Base-by-base conservation (phyloP, 805 yeast species). In the Wickerhamomyces chambardii region DNA sequence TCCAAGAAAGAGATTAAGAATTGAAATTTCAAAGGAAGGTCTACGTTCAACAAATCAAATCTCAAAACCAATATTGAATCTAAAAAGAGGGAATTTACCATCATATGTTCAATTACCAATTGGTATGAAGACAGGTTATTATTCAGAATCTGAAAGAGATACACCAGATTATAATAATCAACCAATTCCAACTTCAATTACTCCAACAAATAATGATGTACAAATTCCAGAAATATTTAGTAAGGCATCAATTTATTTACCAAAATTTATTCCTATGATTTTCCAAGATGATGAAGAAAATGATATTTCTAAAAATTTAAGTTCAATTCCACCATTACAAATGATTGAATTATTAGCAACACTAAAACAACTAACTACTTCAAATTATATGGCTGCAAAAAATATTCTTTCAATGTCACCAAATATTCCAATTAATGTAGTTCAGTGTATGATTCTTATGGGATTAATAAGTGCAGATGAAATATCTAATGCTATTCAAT, bases 391-490 rank as follows among this genome's bases (percentile, higher is more conserved):
- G 26, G 55, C 80, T 41, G 78, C 77, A 17, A 64, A 70, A 36
- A 70, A 69, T 38, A 63, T 80, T 38, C 63, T 75, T 46, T 64
- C 63, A 36, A 59, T 71, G 46, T 59, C 75, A 43, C 77, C 78
- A 15, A 58, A 75, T 32, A 58, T 82, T 29, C 80, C 87, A 4
- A 60, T 75, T 3, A 69, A 84, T 2, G 78, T 84, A 2, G 75
- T 89, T 0, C 92, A 83, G 51, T 83, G 87, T 3, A 61, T 83
- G 41, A 58, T 83, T 15, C 63, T 81, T 32, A 82, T 83, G 89
- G 94, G 92, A 1, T 66, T 83, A 30, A 73, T 83, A 17, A 84
- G 81, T 51, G 64, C 68, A 28, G 76, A 73, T 31, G 81, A 78
- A n/a, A 19, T 19, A 19, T 6, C 6, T 6, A 19, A 19, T 19